Base-by-base conservation (phyloP, 176 grass and related monocot genomes). In the Oropetium thomaeum region DNA sequence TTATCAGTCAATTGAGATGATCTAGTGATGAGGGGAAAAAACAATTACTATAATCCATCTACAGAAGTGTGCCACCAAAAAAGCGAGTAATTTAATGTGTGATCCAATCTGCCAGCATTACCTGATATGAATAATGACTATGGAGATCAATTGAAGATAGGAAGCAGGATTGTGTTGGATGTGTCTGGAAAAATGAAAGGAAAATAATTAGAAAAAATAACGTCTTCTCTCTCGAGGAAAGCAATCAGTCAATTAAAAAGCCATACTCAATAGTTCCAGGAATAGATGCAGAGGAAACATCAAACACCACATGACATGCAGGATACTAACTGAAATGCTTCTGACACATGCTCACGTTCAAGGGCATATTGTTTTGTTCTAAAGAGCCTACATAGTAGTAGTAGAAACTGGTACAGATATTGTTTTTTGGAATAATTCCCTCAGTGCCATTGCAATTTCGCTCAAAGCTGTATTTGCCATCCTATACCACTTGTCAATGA, bases 81-180 rank as follows among this genome's bases (percentile, higher is more conserved):
- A 75, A 70, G 42, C 34, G 66, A 71, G 47, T 32, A 74, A 57
- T n/a, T 6, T 83, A 74, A 69, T 74, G 31, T 37, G 65, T 60
- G 47, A 75, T 73, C 13, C 49, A 77, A 29, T 77, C 68, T 83
- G 68, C 25, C 54, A 89, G 72, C 35, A 67, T 86, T 68, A 99
- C 96, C 92, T 99, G 96, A 79, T 99, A 99, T 2, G 96, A 96
- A 80, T 99, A 99, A 96, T 99, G 96, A 62, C 89, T 99, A 59
- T 99, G 96, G 60, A 99, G 89, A 90, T 99, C 96, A 87, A 99
- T 96, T 26, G 96, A 99, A 78, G 96, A 99, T 71, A 99, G 70
- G 84, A 99, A 99, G 81, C 96, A 99, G 52, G 92, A 96, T 74
- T 99, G 92, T 41, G 96, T 99, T 69, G 96, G 96, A 81, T 99